Conservation (phyloP, 1,284 basidiomycete species). For the Cystobasidium slooffiae region DNA sequence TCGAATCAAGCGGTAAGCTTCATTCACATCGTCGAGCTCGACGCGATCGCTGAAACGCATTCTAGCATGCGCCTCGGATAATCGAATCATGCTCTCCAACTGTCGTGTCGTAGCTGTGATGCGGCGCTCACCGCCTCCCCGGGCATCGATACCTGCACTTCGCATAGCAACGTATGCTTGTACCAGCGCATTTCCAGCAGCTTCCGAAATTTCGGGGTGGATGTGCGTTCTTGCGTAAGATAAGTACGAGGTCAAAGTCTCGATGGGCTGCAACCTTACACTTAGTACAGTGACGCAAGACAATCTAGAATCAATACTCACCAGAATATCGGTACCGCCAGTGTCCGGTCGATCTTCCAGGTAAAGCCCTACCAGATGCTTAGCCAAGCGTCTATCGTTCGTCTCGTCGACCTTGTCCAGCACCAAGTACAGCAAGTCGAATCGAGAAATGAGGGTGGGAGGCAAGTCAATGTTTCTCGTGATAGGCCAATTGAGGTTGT, state of each 20-base stretch:
- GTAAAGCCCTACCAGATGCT: constrained; percentile 91
- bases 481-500: constrained; percentile 63
- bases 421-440: constrained; percentile 96
- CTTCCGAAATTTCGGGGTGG: constrained; percentile 84
- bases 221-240: constrained; percentile 89
- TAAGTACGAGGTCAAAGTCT: constrained; percentile 91
- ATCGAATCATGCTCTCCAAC: constrained; percentile 96
- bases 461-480: constrained; percentile 71
- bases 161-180: constrained; percentile 90
- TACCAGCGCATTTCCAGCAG: constrained; percentile 82
- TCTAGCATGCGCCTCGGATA: constrained; percentile 92
- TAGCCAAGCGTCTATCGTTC: constrained; percentile 84
- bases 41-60: constrained; percentile 89
- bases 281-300: background rate
- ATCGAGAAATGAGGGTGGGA: constrained; percentile 95
- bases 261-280: constrained; percentile 68
- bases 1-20: constrained; percentile 89
- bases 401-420: constrained; percentile 92
- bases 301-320: constrained; percentile 58
- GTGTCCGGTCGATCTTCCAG: constrained; percentile 83
- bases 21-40: constrained; percentile 82
- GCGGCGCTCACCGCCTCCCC: constrained; percentile 77
- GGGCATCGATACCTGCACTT: constrained; percentile 85
- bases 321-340: constrained; percentile 74
- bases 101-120: constrained; percentile 98